A percentile compares a stretch with the other conserved stretches of the same genome.
Evolutionary conservation across 169 alveolate genomes (phyloP).

Genomic region (Cytauxzoon felis): DNA sequence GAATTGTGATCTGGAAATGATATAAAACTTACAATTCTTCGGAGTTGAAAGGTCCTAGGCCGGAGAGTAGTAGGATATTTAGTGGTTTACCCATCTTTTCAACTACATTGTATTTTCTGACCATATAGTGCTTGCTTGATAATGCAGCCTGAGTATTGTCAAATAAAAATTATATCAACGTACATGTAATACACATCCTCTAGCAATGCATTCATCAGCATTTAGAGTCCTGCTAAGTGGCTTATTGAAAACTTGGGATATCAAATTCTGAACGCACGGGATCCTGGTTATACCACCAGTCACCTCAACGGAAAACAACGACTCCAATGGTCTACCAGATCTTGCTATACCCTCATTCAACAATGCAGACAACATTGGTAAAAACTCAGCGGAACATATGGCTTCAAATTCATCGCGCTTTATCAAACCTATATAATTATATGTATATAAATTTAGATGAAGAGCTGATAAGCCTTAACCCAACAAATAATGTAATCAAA

Average conservation of each 20-base stretch:
- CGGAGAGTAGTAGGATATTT: constrained; percentile 13
- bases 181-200: constrained; percentile 96
- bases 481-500: not conserved
- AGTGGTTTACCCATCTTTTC: constrained; percentile 66
- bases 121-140: constrained; percentile 67
- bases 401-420: constrained; percentile 89
- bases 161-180: not conserved
- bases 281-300: constrained; percentile 96
- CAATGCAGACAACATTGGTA: constrained; percentile 67
- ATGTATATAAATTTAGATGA: constrained; percentile 22
- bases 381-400: constrained; percentile 76
- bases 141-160: constrained; percentile 76
- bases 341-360: constrained; percentile 62
- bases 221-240: constrained; percentile 89
- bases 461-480: not conserved
- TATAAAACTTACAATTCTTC: no score
- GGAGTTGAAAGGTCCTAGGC: constrained; percentile 38
- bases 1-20: no score
- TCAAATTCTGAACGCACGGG: constrained; percentile 88
- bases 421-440: constrained; percentile 36
- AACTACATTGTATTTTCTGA: constrained; percentile 61
- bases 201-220: constrained; percentile 94
- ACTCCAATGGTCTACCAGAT: constrained; percentile 70
- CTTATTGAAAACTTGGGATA: constrained; percentile 80
- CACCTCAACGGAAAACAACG: constrained; percentile 88